A percentile compares a stretch with the other conserved stretches of the same genome.
phyloP scores from a whole-genome alignment of 805 yeast species.

The Candida vartiovaarae region DNA sequence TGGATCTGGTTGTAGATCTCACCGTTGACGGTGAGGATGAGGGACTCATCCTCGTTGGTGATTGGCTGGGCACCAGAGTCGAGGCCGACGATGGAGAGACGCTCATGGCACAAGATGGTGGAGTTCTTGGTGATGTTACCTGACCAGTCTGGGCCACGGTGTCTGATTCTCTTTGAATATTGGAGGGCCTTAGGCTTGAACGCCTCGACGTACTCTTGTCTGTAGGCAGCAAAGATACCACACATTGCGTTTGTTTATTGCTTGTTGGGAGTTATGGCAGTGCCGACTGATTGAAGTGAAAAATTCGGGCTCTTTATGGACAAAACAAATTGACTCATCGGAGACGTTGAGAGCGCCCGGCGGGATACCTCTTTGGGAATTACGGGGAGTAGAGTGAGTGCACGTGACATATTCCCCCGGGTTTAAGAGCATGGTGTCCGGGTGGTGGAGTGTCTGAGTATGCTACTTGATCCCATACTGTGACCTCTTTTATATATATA shows the following conservation, averaged over 20 bases:
- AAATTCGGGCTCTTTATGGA: no score
- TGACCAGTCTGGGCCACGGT: constrained; percentile 99
- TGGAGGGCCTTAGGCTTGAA: constrained; percentile 88
- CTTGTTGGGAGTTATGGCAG: no score
- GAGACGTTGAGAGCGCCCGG: no score
- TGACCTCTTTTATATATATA: no score
- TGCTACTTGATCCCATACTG: no score
- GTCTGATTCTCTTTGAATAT: constrained; percentile 88
- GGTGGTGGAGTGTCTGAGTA: no score
- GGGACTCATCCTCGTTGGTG: constrained; percentile 66
- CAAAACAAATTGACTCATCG: no score
- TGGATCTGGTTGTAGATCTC: constrained; percentile 97
- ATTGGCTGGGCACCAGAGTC: constrained; percentile 99
- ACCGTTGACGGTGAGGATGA: constrained; percentile 85
- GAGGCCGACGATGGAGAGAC: constrained; percentile 95
- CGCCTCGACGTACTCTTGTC: constrained; percentile 67
- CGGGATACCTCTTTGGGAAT: no score
- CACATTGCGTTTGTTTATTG: constrained; percentile 51
- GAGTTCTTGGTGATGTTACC: constrained; percentile 77
- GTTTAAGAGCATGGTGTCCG: no score
- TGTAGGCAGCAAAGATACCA: constrained; percentile 94
- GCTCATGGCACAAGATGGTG: constrained; percentile 88
- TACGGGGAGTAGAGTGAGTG: no score
- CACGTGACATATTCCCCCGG: no score
- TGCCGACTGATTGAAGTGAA: no score